Percentiles rank a stretch among this genome's conserved stretches.
These are phyloP conservation scores for Cryptococcus deneoformans DNA, from an alignment of 1,284 basidiomycete species.

Conservation along the genomic window DNA sequence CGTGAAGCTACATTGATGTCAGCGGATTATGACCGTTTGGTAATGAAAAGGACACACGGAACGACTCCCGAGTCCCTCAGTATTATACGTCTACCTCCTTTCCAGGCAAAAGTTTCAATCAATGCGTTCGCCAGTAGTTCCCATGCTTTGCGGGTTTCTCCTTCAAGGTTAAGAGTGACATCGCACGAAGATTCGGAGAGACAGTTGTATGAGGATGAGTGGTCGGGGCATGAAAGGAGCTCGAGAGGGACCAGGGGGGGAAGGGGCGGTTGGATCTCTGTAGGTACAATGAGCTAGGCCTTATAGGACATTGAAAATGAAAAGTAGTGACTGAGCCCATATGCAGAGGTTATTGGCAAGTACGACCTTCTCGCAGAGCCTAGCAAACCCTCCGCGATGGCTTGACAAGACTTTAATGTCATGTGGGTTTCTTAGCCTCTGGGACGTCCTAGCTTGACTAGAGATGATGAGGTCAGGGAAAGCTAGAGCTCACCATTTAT, in stretches of 20 bases:
- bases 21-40: neutral
- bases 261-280: conserved; percentile 5
- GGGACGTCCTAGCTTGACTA: neutral
- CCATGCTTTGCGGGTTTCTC: conserved; percentile 10
- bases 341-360: neutral
- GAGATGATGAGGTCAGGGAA: neutral
- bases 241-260: conserved; percentile 4
- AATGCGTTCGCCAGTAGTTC: conserved; percentile 16
- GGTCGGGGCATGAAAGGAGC: conserved; percentile 15
- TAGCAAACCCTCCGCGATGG: neutral
- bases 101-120: conserved; percentile 28
- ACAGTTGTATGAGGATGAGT: conserved; percentile 13
- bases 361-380: neutral
- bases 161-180: conserved; percentile 5
- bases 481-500: too few relatives aligned
- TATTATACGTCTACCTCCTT: conserved; percentile 16
- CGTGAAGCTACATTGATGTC: neutral
- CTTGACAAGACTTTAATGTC: neutral
- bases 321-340: neutral
- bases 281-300: neutral
- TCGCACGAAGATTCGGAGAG: conserved; percentile 12
- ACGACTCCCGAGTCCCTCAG: neutral
- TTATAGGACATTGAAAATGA: neutral
- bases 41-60: conserved; percentile 3
- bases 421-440: neutral